Evolutionary conservation across 164 flowering plant species (phyloP).

Genomic region (Vitis riparia): DNA sequence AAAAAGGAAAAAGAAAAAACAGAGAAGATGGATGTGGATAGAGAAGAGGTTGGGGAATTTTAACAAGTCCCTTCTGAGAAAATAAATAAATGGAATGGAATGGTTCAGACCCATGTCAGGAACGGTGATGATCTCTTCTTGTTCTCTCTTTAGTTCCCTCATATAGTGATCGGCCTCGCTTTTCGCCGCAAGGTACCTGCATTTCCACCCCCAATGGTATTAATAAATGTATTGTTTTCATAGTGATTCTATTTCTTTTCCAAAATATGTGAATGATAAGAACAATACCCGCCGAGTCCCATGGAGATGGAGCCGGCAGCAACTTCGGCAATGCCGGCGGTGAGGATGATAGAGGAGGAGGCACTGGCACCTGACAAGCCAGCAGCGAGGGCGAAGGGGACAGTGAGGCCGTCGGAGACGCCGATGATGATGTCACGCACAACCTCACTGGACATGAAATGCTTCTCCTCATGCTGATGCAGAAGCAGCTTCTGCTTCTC

Average conservation of each 20-base stretch:
- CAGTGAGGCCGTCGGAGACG: conserved; percentile 92
- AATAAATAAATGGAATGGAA: too few species aligned
- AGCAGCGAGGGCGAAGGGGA: conserved; percentile 95
- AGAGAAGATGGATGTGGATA: too few species aligned
- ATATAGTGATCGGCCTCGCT: conserved; percentile 92
- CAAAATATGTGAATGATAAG: too few species aligned
- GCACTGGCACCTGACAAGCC: conserved; percentile 87
- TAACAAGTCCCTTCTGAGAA: too few species aligned
- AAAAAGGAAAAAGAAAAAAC: too few species aligned
- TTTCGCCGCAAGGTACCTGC: conserved; percentile 86
- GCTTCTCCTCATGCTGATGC: conserved; percentile 69
- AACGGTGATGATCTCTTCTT: conserved; percentile 76
- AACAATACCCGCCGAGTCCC: conserved; percentile 87
- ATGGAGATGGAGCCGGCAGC: conserved; percentile 97
- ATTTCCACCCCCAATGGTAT: neutral
- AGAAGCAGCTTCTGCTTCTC: conserved; percentile 44
- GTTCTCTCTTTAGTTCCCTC: conserved; percentile 77
- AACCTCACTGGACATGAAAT: conserved; percentile 82
- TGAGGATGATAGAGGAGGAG: conserved; percentile 74
- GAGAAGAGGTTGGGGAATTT: too few species aligned
- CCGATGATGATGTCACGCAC: conserved; percentile 95
- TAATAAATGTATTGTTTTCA: too few species aligned
- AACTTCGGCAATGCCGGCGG: conserved; percentile 96
- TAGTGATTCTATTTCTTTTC: too few species aligned
- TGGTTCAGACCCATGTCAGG: conserved; percentile 73